Conservation (phyloP, 352 stramenopile species). For the Pythium brassicae region DNA sequence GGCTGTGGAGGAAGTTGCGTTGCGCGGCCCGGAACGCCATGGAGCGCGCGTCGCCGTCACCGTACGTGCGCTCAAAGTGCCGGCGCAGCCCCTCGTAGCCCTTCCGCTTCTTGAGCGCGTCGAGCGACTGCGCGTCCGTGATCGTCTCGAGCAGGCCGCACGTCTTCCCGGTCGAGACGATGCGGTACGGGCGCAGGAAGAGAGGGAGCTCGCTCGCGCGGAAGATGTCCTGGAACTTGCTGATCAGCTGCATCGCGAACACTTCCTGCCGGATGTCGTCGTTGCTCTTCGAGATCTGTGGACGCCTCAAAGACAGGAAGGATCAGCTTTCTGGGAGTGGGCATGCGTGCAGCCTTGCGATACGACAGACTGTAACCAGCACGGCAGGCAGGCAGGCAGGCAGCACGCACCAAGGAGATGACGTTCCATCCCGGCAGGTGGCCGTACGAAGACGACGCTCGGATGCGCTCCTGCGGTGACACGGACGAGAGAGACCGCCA, state of each 20-base stretch:
- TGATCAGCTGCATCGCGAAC: conserved; percentile 95
- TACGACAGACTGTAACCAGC: neutral
- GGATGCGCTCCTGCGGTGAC: conserved; percentile 63
- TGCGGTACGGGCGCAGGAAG: conserved; percentile 93
- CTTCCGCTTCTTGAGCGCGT: conserved; percentile 92
- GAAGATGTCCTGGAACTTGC: conserved; percentile 92
- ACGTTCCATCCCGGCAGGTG: conserved; percentile 90
- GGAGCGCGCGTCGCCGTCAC: conserved; percentile 36
- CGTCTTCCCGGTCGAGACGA: conserved; percentile 89
- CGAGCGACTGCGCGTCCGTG: conserved; percentile 93
- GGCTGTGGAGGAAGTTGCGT: conserved; percentile 61
- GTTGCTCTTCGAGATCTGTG: conserved; percentile 94
- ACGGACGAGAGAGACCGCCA: neutral
- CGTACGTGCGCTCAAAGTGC: conserved; percentile 93
- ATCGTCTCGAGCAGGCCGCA: conserved; percentile 95
- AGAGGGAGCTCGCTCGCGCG: conserved; percentile 85
- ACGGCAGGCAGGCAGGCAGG: neutral
- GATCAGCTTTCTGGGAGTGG: no score
- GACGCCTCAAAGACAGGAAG: no score
- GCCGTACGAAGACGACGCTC: conserved; percentile 79
- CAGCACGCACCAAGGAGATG: conserved; percentile 71
- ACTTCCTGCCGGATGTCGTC: conserved; percentile 96
- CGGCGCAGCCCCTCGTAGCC: conserved; percentile 73
- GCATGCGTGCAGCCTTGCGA: no score
- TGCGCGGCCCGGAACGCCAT: conserved; percentile 43